Evolutionary conservation across 768 basidiomycete genomes (phyloP).

Genomic region (Dendrothele bispora): DNA sequence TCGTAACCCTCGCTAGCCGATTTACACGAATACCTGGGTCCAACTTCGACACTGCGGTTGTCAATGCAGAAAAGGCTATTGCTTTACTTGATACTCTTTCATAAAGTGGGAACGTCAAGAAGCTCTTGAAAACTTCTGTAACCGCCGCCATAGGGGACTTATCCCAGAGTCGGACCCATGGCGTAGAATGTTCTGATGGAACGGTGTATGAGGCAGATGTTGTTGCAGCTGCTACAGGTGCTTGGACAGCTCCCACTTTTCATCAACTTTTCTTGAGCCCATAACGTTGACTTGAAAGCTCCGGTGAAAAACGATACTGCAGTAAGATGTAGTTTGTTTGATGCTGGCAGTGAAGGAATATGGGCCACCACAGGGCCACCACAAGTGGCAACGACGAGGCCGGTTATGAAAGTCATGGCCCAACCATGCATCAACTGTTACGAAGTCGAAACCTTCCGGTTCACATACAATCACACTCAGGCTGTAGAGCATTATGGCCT

Average conservation of each 20-base stretch:
- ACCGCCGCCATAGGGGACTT: too few species aligned
- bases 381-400: too few species aligned
- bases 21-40: conserved; percentile 45
- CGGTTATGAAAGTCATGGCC: too few species aligned
- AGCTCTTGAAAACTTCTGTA: conserved; percentile 45
- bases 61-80: conserved; percentile 68
- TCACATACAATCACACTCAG: too few species aligned
- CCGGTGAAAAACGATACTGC: too few species aligned
- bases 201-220: conserved; percentile 51
- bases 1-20: conserved; percentile 30
- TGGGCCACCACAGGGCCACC: too few species aligned
- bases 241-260: conserved; percentile 85
- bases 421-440: too few species aligned
- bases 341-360: too few species aligned
- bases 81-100: conserved; percentile 56
- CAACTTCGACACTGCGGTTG: conserved; percentile 85
- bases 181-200: conserved; percentile 65
- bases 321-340: too few species aligned
- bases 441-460: too few species aligned
- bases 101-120: conserved; percentile 54
- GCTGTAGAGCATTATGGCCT: too few species aligned
- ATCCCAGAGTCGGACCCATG: conserved; percentile 45
- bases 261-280: too few species aligned
- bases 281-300: conserved; percentile 49
- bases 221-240: conserved; percentile 71